phyloP scores from a whole-genome alignment of 305 asterid species.

The Striga hermonthica region DNA sequence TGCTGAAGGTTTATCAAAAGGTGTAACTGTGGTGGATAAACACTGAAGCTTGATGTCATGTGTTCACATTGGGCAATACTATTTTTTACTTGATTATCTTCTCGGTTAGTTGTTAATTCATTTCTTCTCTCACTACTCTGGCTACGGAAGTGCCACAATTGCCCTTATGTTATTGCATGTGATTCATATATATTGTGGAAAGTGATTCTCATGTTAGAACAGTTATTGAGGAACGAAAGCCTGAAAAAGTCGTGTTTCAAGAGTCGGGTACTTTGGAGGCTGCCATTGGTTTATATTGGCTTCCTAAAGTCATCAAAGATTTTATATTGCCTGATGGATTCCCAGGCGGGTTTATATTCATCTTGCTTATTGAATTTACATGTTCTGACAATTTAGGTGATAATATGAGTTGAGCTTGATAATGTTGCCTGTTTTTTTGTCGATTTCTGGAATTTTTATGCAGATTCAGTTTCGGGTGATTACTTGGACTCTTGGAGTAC shows the following conservation, averaged over 20 bases:
- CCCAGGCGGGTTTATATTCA: slow-evolving; percentile 55
- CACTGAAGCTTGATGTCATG: too few relatives aligned
- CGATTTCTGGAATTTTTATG: background rate
- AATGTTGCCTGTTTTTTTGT: too few relatives aligned
- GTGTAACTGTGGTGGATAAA: too few relatives aligned
- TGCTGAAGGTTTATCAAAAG: too few relatives aligned
- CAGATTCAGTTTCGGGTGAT: slow-evolving; percentile 88
- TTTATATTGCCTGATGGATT: slow-evolving; percentile 83
- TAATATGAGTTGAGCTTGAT: background rate
- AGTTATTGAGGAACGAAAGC: slow-evolving; percentile 45
- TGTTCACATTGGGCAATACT: too few relatives aligned
- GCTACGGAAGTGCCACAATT: too few relatives aligned
- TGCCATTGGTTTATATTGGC: slow-evolving; percentile 49
- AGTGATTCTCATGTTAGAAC: slow-evolving; percentile 52
- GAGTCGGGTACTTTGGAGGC: slow-evolving; percentile 29
- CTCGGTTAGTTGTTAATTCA: too few relatives aligned
- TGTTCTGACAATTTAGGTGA: slow-evolving; percentile 5
- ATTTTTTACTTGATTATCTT: too few relatives aligned
- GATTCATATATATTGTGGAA: slow-evolving; percentile 61
- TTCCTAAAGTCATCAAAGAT: slow-evolving; percentile 63
- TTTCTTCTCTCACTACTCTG: too few relatives aligned
- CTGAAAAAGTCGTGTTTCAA: slow-evolving; percentile 33
- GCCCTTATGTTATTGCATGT: slow-evolving; percentile 9
- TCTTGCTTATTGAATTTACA: slow-evolving; percentile 13
- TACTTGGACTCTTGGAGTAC: slow-evolving; percentile 89